These are phyloP conservation scores for Colletotrichum costaricense DNA, from an alignment of 2,329 filamentous ascomycete species.

Conservation along the genomic window DNA sequence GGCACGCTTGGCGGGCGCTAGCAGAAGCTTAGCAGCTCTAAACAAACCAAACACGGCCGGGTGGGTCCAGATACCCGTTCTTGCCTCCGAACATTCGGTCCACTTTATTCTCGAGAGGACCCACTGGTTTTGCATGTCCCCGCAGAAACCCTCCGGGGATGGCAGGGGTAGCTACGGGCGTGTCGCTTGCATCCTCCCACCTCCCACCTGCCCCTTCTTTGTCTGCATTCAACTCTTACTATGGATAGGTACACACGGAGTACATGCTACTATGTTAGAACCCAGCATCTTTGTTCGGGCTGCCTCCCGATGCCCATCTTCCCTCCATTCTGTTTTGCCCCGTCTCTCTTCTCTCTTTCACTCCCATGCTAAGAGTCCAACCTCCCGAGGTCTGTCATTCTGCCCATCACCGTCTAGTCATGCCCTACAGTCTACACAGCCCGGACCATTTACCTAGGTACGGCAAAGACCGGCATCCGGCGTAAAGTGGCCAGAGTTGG, in stretches of 20 bases:
- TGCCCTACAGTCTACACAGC: neutral
- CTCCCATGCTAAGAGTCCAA: too few relatives aligned
- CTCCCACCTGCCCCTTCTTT: neutral
- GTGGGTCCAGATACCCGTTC: neutral
- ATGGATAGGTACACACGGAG: too few relatives aligned
- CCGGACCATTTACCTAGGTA: neutral
- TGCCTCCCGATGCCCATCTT: neutral
- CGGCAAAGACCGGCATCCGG: neutral
- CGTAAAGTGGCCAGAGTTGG: neutral
- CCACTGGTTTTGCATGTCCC: neutral
- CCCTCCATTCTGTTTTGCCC: neutral
- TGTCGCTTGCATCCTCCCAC: neutral
- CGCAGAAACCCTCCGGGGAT: slow-evolving; percentile 13
- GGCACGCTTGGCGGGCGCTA: slow-evolving; percentile 30
- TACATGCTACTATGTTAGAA: too few relatives aligned
- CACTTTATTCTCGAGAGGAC: too few relatives aligned
- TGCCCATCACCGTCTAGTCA: neutral
- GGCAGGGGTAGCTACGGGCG: slow-evolving; percentile 12
- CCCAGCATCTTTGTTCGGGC: neutral
- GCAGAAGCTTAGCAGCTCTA: slow-evolving; percentile 36
- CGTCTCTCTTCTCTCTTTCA: slow-evolving; percentile 1
- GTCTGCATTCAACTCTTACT: neutral
- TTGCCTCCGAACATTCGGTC: neutral
- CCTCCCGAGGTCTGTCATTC: neutral
- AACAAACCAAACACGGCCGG: slow-evolving; percentile 30